Conservation (phyloP, 345 rosid genomes). For the Lenwebbia sp. region DNA sequence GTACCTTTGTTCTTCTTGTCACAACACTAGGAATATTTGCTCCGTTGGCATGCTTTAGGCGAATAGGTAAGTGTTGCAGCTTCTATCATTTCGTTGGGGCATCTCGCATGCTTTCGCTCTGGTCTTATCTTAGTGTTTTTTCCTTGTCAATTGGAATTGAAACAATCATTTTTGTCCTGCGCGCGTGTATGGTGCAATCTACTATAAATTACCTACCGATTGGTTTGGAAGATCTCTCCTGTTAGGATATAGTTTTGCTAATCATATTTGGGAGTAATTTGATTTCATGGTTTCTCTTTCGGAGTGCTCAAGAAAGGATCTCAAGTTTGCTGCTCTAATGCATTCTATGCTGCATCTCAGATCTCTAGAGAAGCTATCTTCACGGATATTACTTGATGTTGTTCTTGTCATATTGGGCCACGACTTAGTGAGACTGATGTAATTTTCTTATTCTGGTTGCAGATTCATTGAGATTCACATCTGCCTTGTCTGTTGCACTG, state of each 20-base stretch:
- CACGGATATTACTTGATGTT: background rate
- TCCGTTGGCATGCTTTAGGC: constrained; percentile 72
- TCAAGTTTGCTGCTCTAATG: background rate
- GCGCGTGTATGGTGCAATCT: background rate
- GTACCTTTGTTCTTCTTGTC: constrained; percentile 49
- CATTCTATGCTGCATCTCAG: background rate
- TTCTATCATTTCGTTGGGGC: background rate
- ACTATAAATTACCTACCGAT: background rate
- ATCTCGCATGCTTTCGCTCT: background rate
- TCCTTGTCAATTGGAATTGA: background rate
- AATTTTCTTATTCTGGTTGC: constrained; percentile 12
- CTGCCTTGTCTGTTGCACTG: constrained; percentile 72
- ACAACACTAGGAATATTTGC: constrained; percentile 55
- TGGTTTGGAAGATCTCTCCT: background rate
- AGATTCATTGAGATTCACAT: constrained; percentile 89
- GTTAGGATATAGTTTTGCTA: background rate
- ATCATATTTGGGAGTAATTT: background rate
- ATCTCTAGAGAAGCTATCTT: background rate
- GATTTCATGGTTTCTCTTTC: background rate
- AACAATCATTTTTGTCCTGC: background rate
- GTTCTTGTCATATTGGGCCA: background rate
- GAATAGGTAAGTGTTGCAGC: constrained; percentile 48
- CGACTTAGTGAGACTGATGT: background rate
- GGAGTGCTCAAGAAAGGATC: background rate
- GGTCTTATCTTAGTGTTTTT: background rate